Conservation (phyloP, 2,329 filamentous ascomycete genomes). For the Geoglossum cookeanum region DNA sequence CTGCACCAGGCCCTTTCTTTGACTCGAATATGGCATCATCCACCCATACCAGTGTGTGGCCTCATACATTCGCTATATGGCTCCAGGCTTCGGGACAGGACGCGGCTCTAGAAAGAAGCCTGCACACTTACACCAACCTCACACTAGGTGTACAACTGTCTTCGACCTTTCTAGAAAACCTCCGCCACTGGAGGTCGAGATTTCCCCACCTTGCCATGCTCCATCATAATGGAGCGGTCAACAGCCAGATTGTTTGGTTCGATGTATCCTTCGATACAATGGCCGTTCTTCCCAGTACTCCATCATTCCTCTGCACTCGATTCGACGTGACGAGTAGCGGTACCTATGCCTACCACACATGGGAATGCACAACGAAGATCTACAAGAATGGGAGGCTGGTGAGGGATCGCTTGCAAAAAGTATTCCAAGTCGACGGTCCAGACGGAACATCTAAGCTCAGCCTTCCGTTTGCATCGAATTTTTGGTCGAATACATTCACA, state of each 20-base stretch:
- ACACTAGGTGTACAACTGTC: slow-evolving; percentile 21
- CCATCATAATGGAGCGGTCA: slow-evolving; percentile 18
- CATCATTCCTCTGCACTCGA: slow-evolving; percentile 23
- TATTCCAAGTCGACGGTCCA: slow-evolving; percentile 14
- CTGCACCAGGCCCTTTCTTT: neutral
- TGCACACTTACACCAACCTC: slow-evolving; percentile 25
- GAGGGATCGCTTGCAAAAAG: neutral
- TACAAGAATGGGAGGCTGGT: slow-evolving; percentile 19
- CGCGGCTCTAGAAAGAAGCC: slow-evolving; percentile 19
- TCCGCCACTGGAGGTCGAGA: slow-evolving; percentile 21
- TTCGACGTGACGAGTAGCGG: slow-evolving; percentile 20
- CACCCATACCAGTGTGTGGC: slow-evolving; percentile 13
- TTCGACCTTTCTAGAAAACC: slow-evolving; percentile 21
- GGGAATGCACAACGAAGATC: slow-evolving; percentile 24
- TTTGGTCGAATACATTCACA: slow-evolving; percentile 26
- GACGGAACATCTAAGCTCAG: slow-evolving; percentile 22
- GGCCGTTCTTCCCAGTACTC: slow-evolving; percentile 23
- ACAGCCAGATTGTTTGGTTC: slow-evolving; percentile 25
- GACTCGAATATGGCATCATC: neutral
- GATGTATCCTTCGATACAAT: slow-evolving; percentile 25
- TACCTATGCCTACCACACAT: slow-evolving; percentile 21
- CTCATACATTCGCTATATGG: slow-evolving; percentile 27
- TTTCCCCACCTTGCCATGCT: slow-evolving; percentile 23
- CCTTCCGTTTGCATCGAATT: slow-evolving; percentile 24
- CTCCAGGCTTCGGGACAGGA: slow-evolving; percentile 20